Base-by-base conservation (phyloP, 805 yeast species). In the Metschnikowia koreensis region DNA sequence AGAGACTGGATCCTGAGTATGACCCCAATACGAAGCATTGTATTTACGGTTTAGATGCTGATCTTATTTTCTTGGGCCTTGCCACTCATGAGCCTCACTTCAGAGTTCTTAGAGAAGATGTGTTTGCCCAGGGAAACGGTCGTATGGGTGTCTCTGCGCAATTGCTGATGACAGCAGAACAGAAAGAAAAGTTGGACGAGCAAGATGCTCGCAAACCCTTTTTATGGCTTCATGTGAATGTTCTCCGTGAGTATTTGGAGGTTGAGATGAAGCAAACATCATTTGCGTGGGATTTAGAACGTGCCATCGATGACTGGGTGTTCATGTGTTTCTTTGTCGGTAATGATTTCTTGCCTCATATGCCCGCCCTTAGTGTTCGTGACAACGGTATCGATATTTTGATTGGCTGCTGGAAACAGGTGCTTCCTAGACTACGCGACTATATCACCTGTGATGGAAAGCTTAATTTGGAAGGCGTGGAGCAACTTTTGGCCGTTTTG, bases 61-160 rank as follows among this genome's bases (percentile, higher is more conserved):
- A 94, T 74, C 80, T 94, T 68, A 96, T 94, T 68, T 92, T 94
- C 77, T 76, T 94, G 65, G 97, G 97, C 6, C 80, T 94, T 56
- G 97, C 97, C 3, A 92, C 98, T 1, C 99, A 94, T 68, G 99
- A 94, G 68, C 99, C 99, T 1, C 96, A 93, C 71, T 94, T 94
- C 71, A 78, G 89, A 56, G 90, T 94, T 40, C 77, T 94, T 38
- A 84, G 99, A 71, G 99, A 94, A 71, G 99, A 94, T 62, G 99
- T 94, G 6, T 94, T 92, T 70, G 96, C 96, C 11, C 88, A 87
- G 62, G 53, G 50, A 6, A 86, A 84, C 56, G 73, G 78, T 38
- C 73, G 70, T 41, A 63, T 82, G 66, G 69, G 75, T 28, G 63
- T 75, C 16, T 66, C 73, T 41, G 84, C 80, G 54, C 82, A 77